Percentiles rank a stretch among this genome's conserved stretches.
Conservation (phyloP, 139 green algal genomes). For the Chlorella ohadii region DNA sequence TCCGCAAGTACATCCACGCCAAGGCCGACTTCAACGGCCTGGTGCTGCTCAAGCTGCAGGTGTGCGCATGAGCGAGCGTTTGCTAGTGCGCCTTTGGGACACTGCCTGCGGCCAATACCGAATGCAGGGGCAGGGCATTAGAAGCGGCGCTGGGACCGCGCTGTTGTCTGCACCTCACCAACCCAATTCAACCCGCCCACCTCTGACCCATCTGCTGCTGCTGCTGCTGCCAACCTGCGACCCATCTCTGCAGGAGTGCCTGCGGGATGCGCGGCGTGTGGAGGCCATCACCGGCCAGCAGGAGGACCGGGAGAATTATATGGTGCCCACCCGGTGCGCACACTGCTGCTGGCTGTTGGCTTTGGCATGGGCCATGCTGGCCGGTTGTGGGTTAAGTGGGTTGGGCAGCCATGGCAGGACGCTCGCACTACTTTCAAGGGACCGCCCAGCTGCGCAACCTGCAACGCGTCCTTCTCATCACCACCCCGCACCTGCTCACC, state of each 20-base stretch:
- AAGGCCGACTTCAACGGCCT: conserved; percentile 94
- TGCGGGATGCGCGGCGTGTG: conserved; percentile 61
- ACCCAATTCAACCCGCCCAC: too few relatives aligned
- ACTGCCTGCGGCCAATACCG: too few relatives aligned
- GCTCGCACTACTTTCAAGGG: too few relatives aligned
- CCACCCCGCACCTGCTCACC: not conserved
- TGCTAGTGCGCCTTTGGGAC: too few relatives aligned
- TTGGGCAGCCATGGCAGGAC: too few relatives aligned
- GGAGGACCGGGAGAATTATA: conserved; percentile 37
- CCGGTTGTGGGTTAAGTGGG: too few relatives aligned
- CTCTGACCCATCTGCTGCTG: not conserved
- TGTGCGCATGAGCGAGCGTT: not conserved
- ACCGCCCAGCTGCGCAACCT: too few relatives aligned
- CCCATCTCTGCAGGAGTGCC: conserved; percentile 49
- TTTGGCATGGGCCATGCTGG: not conserved
- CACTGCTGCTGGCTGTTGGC: too few relatives aligned
- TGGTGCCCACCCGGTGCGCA: conserved; percentile 20
- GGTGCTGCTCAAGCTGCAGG: conserved; percentile 74
- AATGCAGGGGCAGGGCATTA: too few relatives aligned
- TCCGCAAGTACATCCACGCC: conserved; percentile 78
- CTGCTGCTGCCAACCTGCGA: not conserved
- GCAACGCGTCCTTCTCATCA: too few relatives aligned
- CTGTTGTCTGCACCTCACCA: too few relatives aligned
- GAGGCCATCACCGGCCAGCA: conserved; percentile 43
- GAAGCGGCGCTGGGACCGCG: too few relatives aligned